These are phyloP conservation scores for Claviceps paspali DNA, from an alignment of 2,329 filamentous ascomycete species.

Conservation along the genomic window DNA sequence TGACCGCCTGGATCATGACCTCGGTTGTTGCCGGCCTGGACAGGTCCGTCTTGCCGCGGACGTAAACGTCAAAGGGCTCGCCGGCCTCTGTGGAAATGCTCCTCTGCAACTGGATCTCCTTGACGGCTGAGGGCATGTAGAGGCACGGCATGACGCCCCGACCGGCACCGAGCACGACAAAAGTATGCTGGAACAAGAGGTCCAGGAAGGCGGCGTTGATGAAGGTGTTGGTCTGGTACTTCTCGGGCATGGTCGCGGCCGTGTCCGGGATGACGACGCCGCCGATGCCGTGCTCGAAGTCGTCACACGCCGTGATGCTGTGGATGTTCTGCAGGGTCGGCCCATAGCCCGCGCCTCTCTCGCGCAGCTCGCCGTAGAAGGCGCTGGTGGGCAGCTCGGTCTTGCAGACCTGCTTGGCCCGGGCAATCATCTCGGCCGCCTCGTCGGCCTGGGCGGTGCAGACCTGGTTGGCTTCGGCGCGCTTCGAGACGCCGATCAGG, in stretches of 20 bases:
- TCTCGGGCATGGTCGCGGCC: constrained; percentile 26
- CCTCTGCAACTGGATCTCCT: constrained; percentile 12
- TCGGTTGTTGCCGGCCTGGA: background rate
- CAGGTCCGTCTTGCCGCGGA: background rate
- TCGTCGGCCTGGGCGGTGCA: background rate
- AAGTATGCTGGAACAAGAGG: constrained; percentile 24
- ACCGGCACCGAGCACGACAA: constrained; percentile 22
- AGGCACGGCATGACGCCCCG: constrained; percentile 15
- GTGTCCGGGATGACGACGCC: constrained; percentile 23
- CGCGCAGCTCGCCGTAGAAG: constrained; percentile 13
- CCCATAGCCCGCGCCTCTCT: constrained; percentile 12
- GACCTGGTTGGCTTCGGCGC: background rate
- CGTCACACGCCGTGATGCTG: background rate
- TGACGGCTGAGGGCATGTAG: constrained; percentile 21
- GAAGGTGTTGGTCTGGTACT: constrained; percentile 26
- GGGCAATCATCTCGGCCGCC: background rate
- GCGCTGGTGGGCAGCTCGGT: constrained; percentile 2
- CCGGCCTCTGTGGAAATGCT: background rate
- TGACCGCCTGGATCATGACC: constrained; percentile 8
- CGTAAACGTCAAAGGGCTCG: background rate
- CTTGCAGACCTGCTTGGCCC: constrained; percentile 12
- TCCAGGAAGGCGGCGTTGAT: constrained; percentile 33
- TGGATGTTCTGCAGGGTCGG: constrained; percentile 1
- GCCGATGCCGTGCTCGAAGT: background rate
- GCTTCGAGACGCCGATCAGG: constrained; percentile 25